phyloP scores from a whole-genome alignment of 1,139 yeast genomes.

The Candida freyschussii region DNA sequence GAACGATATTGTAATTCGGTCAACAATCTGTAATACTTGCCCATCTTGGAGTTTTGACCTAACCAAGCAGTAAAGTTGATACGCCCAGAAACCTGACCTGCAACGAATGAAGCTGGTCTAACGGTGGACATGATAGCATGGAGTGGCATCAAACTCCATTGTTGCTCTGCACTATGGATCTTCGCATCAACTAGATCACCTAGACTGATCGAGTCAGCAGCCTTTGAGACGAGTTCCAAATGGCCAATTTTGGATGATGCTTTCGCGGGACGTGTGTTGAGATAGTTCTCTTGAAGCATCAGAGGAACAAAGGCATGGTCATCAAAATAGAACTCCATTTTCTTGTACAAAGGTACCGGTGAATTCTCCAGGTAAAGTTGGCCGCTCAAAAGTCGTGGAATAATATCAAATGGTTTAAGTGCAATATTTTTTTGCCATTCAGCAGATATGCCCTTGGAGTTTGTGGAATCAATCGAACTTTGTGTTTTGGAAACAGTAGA shows the following conservation, averaged over 20 bases:
- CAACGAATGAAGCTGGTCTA: constrained; percentile 68
- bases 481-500: constrained; percentile 79
- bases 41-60: constrained; percentile 84
- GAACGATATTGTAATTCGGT: constrained; percentile 91
- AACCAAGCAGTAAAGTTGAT: constrained; percentile 81
- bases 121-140: constrained; percentile 89
- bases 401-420: constrained; percentile 90
- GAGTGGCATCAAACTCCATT: constrained; percentile 92
- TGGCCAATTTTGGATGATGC: constrained; percentile 42
- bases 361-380: constrained; percentile 53
- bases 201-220: constrained; percentile 80
- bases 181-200: constrained; percentile 76
- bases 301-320: constrained; percentile 93
- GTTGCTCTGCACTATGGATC: constrained; percentile 89
- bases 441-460: constrained; percentile 49
- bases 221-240: constrained; percentile 61
- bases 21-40: constrained; percentile 71
- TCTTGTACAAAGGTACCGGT: constrained; percentile 63
- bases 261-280: constrained; percentile 53
- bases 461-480: constrained; percentile 51
- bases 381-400: constrained; percentile 63
- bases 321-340: constrained; percentile 85
- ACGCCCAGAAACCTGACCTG: constrained; percentile 68
- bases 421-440: constrained; percentile 87
- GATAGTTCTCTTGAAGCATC: constrained; percentile 94